phyloP scores from a whole-genome alignment of 177 flowering plant genomes.

The Tripterygium wilfordii region DNA sequence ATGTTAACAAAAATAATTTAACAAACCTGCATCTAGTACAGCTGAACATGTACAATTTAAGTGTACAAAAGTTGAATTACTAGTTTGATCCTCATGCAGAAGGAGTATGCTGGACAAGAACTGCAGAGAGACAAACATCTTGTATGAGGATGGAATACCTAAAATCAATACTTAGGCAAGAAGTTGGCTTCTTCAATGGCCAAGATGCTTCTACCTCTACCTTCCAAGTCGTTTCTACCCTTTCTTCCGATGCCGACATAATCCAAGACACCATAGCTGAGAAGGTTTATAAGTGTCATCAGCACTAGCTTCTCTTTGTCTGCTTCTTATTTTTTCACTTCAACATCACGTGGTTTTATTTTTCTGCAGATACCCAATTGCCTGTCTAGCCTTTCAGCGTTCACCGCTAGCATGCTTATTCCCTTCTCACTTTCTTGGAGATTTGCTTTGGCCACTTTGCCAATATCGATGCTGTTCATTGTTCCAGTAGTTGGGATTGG shows the following conservation, averaged over 20 bases:
- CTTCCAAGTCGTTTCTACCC: constrained; percentile 38
- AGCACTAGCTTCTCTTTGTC: not conserved
- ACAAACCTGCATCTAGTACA: too few species aligned
- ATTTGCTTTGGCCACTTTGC: constrained; percentile 43
- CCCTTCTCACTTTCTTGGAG: constrained; percentile 51
- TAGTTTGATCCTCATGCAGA: too few species aligned
- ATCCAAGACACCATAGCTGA: constrained; percentile 64
- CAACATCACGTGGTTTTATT: not conserved
- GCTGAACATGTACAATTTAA: too few species aligned
- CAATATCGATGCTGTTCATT: constrained; percentile 39
- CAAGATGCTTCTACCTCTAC: constrained; percentile 31
- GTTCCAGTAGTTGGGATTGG: constrained; percentile 47
- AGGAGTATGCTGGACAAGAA: constrained; percentile 63
- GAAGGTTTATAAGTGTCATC: constrained; percentile 41
- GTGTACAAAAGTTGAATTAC: too few species aligned
- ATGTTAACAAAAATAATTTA: too few species aligned
- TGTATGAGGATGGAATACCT: constrained; percentile 52
- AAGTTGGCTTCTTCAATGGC: constrained; percentile 55
- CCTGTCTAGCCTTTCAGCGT: constrained; percentile 31
- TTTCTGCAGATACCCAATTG: constrained; percentile 43
- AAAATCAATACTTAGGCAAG: constrained; percentile 56
- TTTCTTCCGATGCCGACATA: constrained; percentile 46
- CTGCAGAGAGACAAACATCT: constrained; percentile 61
- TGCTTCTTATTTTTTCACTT: not conserved
- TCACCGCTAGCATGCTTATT: constrained; percentile 20